Conservation (phyloP, 106 monocot genomes). For the Phalaenopsis equestris region DNA sequence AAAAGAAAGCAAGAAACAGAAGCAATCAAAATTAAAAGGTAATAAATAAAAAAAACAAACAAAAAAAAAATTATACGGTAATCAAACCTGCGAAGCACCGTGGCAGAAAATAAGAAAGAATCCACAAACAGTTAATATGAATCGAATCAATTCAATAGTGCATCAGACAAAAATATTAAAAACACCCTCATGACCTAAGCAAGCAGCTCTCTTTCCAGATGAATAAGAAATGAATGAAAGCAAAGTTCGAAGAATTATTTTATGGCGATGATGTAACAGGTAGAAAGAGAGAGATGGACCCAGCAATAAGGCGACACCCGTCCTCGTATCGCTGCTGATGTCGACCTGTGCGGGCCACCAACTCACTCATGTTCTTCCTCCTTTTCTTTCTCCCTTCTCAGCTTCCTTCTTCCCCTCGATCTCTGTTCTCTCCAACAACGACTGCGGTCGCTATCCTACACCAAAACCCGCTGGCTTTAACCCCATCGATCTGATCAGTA, state of each 20-base stretch:
- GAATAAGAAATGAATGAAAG: not conserved
- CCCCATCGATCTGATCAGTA: conserved; percentile 1
- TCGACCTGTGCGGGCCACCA: conserved; percentile 71
- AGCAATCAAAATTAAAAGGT: not conserved
- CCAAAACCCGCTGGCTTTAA: not conserved
- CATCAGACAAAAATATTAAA: not conserved
- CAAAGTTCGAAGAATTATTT: not conserved
- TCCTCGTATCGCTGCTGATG: conserved; percentile 67
- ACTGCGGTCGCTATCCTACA: not conserved
- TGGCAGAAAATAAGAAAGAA: not conserved
- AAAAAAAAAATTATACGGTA: not conserved
- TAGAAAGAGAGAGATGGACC: conserved; percentile 20
- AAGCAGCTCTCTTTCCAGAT: not conserved
- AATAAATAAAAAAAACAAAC: too few relatives aligned
- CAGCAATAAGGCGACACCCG: conserved; percentile 56
- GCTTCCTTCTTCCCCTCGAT: conserved; percentile 1
- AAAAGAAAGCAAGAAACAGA: not conserved
- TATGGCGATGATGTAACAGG: not conserved
- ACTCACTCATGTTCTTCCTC: conserved; percentile 37
- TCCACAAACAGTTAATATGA: not conserved
- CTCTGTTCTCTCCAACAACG: not conserved
- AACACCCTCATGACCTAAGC: conserved; percentile 4
- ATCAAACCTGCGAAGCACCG: not conserved
- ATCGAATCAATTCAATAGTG: not conserved
- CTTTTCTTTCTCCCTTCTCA: conserved; percentile 2